Base-by-base conservation (phyloP, 495 filamentous ascomycete species). In the Penicillium egyptiacum region DNA sequence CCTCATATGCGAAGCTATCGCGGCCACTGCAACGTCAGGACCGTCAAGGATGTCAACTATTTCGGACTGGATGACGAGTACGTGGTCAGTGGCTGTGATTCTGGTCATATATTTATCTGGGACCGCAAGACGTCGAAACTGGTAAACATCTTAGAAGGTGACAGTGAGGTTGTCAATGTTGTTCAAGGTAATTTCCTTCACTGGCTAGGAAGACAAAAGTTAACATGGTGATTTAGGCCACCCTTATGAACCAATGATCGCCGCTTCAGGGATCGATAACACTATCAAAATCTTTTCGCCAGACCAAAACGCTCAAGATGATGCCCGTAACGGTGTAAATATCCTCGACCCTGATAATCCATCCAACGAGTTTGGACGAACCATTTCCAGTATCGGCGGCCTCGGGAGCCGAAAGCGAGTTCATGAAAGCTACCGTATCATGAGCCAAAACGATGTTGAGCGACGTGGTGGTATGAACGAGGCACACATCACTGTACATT, bases 251-350 rank as follows among this genome's bases (percentile, higher is more conserved):
- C 86, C 88, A 1, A 81, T 82, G 44, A 72, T 91, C 30, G 88
- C 88, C 2, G 84, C 82, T 9, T 87, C 84, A 0, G 88, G 88
- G 17, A 90, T 91, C 31, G 88, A 90, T 60, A 81, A 84, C 39
- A 90, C 87, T 2, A 83, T 91, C 73, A 90, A 90, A 58, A 84
- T 91, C 23, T 91, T 90, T 74, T 87, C 83, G 0, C 73, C 86
- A 2, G 87, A 90, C 63, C 74, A 68, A 49, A 72, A 74, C 4
- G 82, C 82, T 1, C 84, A 89, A 59, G 75, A 78, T 10, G 73
- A 81, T 50, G 86, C 86, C 23, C 75, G 78, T 16, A 67, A 71
- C 4, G 86, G 84, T 5, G 68, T 83, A 45, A 82, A 84, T 35
- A 78, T 88, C 49, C 58, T 77, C 0, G 72, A 80, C 45, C 75